Percentiles rank a stretch among this genome's conserved stretches.
Evolutionary conservation across 2,329 filamentous ascomycete species (phyloP).

Genomic region (Talaromyces sp.): DNA sequence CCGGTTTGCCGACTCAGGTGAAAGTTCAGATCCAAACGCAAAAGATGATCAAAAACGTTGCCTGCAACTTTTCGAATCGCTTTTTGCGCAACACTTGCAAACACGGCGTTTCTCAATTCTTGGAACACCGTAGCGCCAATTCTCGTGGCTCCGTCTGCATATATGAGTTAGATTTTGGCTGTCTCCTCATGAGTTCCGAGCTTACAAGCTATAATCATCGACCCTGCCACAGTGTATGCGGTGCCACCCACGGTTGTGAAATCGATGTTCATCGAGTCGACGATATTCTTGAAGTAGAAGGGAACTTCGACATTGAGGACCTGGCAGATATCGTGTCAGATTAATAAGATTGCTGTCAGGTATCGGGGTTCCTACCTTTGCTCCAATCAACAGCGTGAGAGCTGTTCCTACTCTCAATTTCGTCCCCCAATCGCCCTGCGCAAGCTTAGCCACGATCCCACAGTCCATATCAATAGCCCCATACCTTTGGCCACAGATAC

Average conservation of each 20-base stretch:
- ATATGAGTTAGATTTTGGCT: constrained; percentile 18
- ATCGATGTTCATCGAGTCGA: constrained; percentile 97
- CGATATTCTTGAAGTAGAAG: constrained; percentile 98
- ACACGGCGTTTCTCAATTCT: constrained; percentile 91
- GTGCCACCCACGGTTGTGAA: constrained; percentile 82
- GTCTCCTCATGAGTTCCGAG: constrained; percentile 5
- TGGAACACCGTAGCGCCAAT: constrained; percentile 88
- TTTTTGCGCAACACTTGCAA: constrained; percentile 94
- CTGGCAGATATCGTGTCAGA: constrained; percentile 29
- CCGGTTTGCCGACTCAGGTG: constrained; percentile 93
- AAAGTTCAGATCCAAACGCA: constrained; percentile 87
- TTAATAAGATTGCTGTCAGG: too few species aligned
- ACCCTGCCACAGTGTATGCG: constrained; percentile 81
- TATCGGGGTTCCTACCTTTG: constrained; percentile 61
- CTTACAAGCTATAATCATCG: constrained; percentile 83
- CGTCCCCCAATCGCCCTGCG: constrained; percentile 68
- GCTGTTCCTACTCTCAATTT: constrained; percentile 81
- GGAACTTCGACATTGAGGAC: constrained; percentile 94
- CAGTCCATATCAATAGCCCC: constrained; percentile 1
- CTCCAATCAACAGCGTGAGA: constrained; percentile 77
- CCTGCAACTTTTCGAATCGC: constrained; percentile 87
- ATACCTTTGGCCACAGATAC: constrained; percentile 87
- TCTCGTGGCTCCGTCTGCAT: constrained; percentile 71
- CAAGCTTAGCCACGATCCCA: constrained; percentile 9
- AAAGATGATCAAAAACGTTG: constrained; percentile 87